These are phyloP conservation scores for Filobasidium wieringae DNA, from an alignment of 768 basidiomycete species.

Conservation along the genomic window DNA sequence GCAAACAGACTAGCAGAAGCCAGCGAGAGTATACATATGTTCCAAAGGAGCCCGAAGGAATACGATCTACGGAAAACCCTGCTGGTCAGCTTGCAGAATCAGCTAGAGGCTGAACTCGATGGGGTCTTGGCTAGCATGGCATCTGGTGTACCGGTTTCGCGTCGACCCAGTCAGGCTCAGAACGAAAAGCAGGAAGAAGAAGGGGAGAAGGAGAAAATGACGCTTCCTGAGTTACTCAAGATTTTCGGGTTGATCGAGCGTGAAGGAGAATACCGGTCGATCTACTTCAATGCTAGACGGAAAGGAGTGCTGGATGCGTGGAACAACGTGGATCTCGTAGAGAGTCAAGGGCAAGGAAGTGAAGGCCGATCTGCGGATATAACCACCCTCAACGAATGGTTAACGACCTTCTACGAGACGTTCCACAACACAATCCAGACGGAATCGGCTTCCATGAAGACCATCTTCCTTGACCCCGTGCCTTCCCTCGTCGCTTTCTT, in stretches of 20 bases:
- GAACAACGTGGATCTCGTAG: constrained; percentile 49
- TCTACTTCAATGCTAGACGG: constrained; percentile 79
- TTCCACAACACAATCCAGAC: constrained; percentile 56
- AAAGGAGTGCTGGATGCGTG: constrained; percentile 55
- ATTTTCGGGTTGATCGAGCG: constrained; percentile 87
- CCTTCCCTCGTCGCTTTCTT: constrained; percentile 68
- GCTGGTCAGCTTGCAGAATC: constrained; percentile 82
- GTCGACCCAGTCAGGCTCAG: constrained; percentile 43
- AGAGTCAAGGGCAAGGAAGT: too few species aligned
- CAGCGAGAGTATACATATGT: constrained; percentile 74
- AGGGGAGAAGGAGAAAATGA: constrained; percentile 6
- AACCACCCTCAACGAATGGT: background rate
- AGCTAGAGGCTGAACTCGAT: constrained; percentile 6
- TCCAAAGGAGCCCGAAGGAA: constrained; percentile 72
- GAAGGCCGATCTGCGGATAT: too few species aligned
- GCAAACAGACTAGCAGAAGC: constrained; percentile 88
- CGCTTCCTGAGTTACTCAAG: constrained; percentile 45
- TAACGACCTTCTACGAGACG: constrained; percentile 51
- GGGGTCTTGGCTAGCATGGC: constrained; percentile 49
- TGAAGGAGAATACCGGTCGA: constrained; percentile 82
- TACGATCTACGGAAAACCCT: constrained; percentile 74
- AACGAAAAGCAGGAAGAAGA: constrained; percentile 62
- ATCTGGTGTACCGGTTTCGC: background rate
- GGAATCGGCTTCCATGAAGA: constrained; percentile 61
- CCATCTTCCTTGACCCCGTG: constrained; percentile 65